phyloP scores from a whole-genome alignment of 1,139 yeast species.

The Nadsonia starkeyi-henricii region DNA sequence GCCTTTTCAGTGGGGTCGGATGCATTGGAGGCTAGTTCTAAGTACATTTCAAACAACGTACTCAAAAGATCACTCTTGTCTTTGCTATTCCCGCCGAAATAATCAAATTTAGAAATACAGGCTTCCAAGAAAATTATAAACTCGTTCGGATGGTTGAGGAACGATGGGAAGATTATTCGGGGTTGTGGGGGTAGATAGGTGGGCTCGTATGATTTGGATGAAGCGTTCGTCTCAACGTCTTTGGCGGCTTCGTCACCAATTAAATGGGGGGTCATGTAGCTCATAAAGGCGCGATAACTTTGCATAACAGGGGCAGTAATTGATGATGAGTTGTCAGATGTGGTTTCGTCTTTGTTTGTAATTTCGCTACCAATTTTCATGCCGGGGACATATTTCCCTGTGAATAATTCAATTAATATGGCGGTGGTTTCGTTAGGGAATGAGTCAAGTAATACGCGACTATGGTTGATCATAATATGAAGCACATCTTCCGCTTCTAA shows the following conservation, averaged over 20 bases:
- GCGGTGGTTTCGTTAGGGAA: constrained; percentile 76
- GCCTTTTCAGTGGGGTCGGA: constrained; percentile 26
- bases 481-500: constrained; percentile 68
- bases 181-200: constrained; percentile 91
- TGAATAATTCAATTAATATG: constrained; percentile 69
- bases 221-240: background rate
- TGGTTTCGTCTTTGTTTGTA: background rate
- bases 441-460: constrained; percentile 49
- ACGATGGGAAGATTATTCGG: constrained; percentile 71
- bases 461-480: constrained; percentile 51
- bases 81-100: constrained; percentile 53
- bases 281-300: constrained; percentile 58
- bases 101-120: constrained; percentile 66
- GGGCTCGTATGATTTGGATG: constrained; percentile 27
- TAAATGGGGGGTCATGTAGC: constrained; percentile 35
- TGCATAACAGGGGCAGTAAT: constrained; percentile 35
- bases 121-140: constrained; percentile 93
- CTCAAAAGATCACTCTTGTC: constrained; percentile 63
- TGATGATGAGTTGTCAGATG: constrained; percentile 4
- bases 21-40: constrained; percentile 39
- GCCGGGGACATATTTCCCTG: constrained; percentile 59
- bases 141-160: constrained; percentile 70
- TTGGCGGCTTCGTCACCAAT: constrained; percentile 1
- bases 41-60: constrained; percentile 71
- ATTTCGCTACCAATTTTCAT: background rate